These are phyloP conservation scores for Suillus weaverae DNA, from an alignment of 768 basidiomycete genomes.

Conservation along the genomic window DNA sequence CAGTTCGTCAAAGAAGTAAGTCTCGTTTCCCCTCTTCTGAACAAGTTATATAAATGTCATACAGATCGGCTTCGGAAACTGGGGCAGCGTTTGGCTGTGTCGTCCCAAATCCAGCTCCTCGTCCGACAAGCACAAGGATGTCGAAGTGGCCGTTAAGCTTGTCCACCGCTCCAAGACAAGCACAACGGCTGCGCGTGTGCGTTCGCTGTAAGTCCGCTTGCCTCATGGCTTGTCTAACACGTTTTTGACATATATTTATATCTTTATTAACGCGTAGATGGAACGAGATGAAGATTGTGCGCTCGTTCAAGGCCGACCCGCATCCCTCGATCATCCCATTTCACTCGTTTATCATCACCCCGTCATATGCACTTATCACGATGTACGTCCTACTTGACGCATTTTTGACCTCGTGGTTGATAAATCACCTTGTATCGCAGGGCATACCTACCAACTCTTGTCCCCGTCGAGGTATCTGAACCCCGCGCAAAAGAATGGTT, in stretches of 20 bases:
- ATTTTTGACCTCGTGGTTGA: slow-evolving; percentile 12
- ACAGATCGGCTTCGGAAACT: slow-evolving; percentile 91
- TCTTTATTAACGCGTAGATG: slow-evolving; percentile 50
- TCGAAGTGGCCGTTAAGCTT: slow-evolving; percentile 86
- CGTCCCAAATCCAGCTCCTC: slow-evolving; percentile 51
- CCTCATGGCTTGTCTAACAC: slow-evolving; percentile 3
- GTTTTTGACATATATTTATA: not conserved
- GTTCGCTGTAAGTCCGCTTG: slow-evolving; percentile 65
- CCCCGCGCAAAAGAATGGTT: slow-evolving; percentile 80
- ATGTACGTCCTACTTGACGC: slow-evolving; percentile 57
- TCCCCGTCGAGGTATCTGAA: slow-evolving; percentile 89
- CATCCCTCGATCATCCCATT: slow-evolving; percentile 94
- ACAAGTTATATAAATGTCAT: slow-evolving; percentile 11
- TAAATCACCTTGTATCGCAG: slow-evolving; percentile 39
- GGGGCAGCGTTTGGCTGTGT: slow-evolving; percentile 90
- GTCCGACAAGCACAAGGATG: slow-evolving; percentile 41
- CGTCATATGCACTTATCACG: slow-evolving; percentile 87
- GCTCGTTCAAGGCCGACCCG: slow-evolving; percentile 76
- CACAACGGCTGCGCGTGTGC: slow-evolving; percentile 86
- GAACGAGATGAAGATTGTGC: slow-evolving; percentile 98
- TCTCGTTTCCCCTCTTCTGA: slow-evolving; percentile 1
- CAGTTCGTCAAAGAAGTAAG: slow-evolving; percentile 75
- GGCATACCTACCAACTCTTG: slow-evolving; percentile 81
- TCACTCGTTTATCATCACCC: slow-evolving; percentile 91
- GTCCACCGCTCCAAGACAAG: slow-evolving; percentile 82